Percentiles rank a stretch among this genome's conserved stretches.
Evolutionary conservation across 2,329 filamentous ascomycete species (phyloP).

Genomic region (Sordariomycetes sp.): DNA sequence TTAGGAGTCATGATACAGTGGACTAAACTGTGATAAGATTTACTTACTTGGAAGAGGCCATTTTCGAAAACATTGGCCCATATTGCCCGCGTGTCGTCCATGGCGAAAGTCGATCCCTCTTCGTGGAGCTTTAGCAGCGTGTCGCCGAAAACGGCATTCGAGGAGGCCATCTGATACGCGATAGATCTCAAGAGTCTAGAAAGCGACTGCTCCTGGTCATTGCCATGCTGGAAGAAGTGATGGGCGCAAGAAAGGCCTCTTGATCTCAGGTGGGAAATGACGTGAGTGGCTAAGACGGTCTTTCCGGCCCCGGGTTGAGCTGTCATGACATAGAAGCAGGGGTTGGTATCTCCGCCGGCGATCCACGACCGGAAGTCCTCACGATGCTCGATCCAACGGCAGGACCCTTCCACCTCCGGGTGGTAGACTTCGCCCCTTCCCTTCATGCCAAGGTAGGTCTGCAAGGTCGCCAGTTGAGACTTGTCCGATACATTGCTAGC

Average conservation of each 20-base stretch:
- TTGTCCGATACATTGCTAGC: neutral
- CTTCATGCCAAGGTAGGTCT: too few species aligned
- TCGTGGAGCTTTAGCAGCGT: constrained; percentile 12
- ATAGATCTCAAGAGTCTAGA: constrained; percentile 13
- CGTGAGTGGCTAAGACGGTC: neutral
- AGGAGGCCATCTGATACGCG: constrained; percentile 20
- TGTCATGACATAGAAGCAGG: neutral
- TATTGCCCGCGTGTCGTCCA: constrained; percentile 15
- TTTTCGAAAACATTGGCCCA: constrained; percentile 21
- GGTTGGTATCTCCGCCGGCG: too few species aligned
- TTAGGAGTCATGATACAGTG: neutral
- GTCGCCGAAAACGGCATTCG: constrained; percentile 11
- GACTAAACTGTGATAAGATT: neutral
- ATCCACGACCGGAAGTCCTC: constrained; percentile 15
- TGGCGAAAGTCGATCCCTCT: constrained; percentile 11
- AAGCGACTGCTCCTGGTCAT: constrained; percentile 7
- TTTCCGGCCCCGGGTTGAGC: neutral
- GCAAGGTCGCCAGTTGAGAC: too few species aligned
- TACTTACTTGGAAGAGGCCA: constrained; percentile 16
- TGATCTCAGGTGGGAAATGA: neutral
- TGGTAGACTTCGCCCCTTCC: constrained; percentile 11
- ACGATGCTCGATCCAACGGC: constrained; percentile 18
- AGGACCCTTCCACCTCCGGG: constrained; percentile 16
- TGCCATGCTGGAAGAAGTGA: constrained; percentile 13
- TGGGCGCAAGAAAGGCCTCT: neutral